A percentile compares a stretch with the other conserved stretches of the same genome.
Conservation (phyloP, 441 rosid species). For the Omphalea diandra region DNA sequence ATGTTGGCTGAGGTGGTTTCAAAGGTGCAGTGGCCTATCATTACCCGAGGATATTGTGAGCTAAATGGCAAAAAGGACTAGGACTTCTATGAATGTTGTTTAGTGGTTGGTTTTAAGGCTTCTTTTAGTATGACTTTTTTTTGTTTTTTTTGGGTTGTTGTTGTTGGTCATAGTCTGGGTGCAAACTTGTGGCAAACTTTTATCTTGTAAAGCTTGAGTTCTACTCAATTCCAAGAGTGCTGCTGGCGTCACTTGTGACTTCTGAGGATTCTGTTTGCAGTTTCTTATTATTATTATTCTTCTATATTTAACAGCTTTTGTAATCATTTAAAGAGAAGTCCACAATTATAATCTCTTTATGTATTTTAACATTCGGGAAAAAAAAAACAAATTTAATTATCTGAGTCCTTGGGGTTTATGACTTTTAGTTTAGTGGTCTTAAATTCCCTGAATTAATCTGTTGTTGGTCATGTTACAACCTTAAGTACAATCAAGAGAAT, state of each 20-base stretch:
- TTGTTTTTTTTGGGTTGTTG: not conserved
- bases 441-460: slow-evolving; percentile 6
- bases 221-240: not conserved
- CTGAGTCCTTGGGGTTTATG: not conserved
- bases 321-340: not conserved
- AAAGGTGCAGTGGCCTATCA: not conserved
- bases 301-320: not conserved
- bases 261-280: not conserved
- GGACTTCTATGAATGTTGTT: not conserved
- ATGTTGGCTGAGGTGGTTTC: not conserved
- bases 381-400: not conserved
- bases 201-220: not conserved
- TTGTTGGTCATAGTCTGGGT: not conserved
- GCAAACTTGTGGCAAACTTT: not conserved
- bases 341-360: not conserved
- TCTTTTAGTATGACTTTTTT: not conserved
- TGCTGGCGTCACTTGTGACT: not conserved
- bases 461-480: not conserved
- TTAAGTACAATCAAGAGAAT: not conserved
- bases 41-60: not conserved
- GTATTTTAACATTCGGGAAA: not conserved
- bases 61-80: not conserved
- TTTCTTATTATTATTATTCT: slow-evolving; percentile 7
- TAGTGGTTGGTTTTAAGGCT: not conserved
- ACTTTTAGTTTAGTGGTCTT: slow-evolving; percentile 7